phyloP scores from a whole-genome alignment of 1,284 basidiomycete species.

The Ustilago lituana region DNA sequence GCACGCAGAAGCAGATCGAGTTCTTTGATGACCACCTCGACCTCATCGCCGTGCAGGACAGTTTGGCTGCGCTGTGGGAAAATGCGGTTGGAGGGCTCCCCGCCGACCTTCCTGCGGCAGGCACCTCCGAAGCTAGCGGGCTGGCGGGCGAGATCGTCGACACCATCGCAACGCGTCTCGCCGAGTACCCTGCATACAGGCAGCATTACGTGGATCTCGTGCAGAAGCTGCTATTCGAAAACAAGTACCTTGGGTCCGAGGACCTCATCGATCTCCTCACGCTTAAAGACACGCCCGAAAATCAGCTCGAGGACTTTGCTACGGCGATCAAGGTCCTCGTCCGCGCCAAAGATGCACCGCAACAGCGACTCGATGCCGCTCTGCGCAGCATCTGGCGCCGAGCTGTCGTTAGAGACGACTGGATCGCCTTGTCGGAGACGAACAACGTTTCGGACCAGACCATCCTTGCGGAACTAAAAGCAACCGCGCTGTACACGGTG shows the following conservation, averaged over 20 bases:
- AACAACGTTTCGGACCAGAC: constrained; percentile 42
- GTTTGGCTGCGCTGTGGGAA: constrained; percentile 59
- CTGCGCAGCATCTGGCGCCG: constrained; percentile 84
- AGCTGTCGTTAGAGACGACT: constrained; percentile 83
- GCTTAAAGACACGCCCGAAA: constrained; percentile 69
- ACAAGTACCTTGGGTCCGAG: constrained; percentile 68
- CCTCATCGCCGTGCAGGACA: constrained; percentile 72
- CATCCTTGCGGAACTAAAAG: constrained; percentile 29
- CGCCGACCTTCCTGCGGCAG: neutral
- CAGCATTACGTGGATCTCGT: constrained; percentile 55
- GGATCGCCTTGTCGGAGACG: constrained; percentile 50
- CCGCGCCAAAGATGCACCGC: constrained; percentile 66
- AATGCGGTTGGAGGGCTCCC: constrained; percentile 35
- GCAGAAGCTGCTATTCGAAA: constrained; percentile 63
- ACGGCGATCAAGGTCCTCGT: constrained; percentile 70
- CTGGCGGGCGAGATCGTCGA: constrained; percentile 32
- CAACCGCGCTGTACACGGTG: constrained; percentile 35
- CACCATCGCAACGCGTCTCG: constrained; percentile 26
- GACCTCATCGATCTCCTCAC: constrained; percentile 71
- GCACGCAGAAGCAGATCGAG: constrained; percentile 65
- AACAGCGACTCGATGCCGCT: constrained; percentile 63
- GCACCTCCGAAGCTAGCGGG: constrained; percentile 7
- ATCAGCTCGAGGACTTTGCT: constrained; percentile 68
- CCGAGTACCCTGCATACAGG: constrained; percentile 43
- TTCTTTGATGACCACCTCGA: constrained; percentile 71